Evolutionary conservation across 1,284 basidiomycete genomes (phyloP).

Genomic region (Ustilago hordei): DNA sequence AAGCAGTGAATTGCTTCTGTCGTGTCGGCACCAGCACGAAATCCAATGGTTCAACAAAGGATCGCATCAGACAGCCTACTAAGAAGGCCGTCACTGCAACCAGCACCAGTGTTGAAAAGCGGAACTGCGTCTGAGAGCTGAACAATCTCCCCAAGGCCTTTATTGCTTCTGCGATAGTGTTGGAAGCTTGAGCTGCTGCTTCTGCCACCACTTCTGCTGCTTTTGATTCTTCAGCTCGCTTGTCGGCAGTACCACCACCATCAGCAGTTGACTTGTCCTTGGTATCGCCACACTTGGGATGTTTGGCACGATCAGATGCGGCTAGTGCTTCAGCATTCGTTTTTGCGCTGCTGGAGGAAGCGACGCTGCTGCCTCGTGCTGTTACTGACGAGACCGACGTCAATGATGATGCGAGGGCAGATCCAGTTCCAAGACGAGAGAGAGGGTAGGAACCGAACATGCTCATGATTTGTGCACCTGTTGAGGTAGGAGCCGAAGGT

Average conservation of each 20-base stretch:
- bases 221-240: neutral
- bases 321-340: constrained; percentile 48
- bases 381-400: constrained; percentile 57
- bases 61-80: constrained; percentile 87
- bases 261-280: constrained; percentile 10
- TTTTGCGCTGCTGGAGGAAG: constrained; percentile 28
- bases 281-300: constrained; percentile 15
- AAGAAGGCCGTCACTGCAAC: constrained; percentile 88
- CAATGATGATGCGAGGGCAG: constrained; percentile 35
- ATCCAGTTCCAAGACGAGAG: constrained; percentile 54
- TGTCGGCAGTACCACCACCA: neutral
- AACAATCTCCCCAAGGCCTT: constrained; percentile 24
- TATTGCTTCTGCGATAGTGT: constrained; percentile 24
- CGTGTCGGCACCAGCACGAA: constrained; percentile 74
- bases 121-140: constrained; percentile 22
- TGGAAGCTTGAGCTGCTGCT: constrained; percentile 28
- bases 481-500: constrained; percentile 37
- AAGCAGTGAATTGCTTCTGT: constrained; percentile 3
- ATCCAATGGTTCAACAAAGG: constrained; percentile 87
- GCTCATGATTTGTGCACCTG: constrained; percentile 56
- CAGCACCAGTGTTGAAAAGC: constrained; percentile 73
- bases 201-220: constrained; percentile 13
- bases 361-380: constrained; percentile 52
- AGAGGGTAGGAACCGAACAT: constrained; percentile 60
- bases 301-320: constrained; percentile 35